Evolutionary conservation across 2,329 filamentous ascomycete genomes (phyloP), one percentile per base, ranked within the genome.

Genomic region (Penicillium sp.): DNA sequence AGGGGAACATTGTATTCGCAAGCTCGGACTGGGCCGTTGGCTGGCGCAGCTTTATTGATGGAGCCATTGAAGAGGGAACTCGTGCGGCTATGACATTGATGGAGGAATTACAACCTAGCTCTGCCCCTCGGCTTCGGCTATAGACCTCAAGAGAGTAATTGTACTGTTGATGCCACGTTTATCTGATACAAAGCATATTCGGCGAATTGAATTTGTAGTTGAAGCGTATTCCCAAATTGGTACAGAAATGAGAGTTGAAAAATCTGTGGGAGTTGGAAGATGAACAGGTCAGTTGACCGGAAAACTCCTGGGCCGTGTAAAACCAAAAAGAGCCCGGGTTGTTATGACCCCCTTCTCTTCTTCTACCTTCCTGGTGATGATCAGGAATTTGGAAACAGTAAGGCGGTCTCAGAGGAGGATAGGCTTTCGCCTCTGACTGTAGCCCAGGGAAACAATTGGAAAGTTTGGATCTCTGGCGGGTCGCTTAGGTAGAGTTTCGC

Each of bases 11-110:
- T 4, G 61, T 80, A 4, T 83, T 83, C 71, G 79, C 79, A 0
- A 80, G 75, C 54, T 78, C 79, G 0, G 81, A 83, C 49, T 83
- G 81, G 80, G 81, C 80, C 1, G 63, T 79, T 7, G 80, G 80
- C 0, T 83, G 81, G 81, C 71, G 81, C 0, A 78, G 80, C 22
- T 82, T 82, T 41, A 81, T 82, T 12, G 81, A 83, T 60, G 81
- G 81, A 0, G 81, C 81, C 0, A 82, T 83, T 43, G 78, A 82
- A 53, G 78, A 80, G 37, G 80, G 80, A 0, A 76, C 77, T 1
- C 67, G 71, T 43, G 76, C 72, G 11, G 76, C 74, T 10, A 63
- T 68, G 57, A 68, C 67, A 7, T 67, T 76, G 3, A 66, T 64
- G 41, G 68, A 64, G 17, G 65, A 69, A 17, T 45, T 71, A 47